Evolutionary conservation across 768 basidiomycete species (phyloP), one percentile per base, ranked within the genome.

Genomic region (Suillus subaureus): DNA sequence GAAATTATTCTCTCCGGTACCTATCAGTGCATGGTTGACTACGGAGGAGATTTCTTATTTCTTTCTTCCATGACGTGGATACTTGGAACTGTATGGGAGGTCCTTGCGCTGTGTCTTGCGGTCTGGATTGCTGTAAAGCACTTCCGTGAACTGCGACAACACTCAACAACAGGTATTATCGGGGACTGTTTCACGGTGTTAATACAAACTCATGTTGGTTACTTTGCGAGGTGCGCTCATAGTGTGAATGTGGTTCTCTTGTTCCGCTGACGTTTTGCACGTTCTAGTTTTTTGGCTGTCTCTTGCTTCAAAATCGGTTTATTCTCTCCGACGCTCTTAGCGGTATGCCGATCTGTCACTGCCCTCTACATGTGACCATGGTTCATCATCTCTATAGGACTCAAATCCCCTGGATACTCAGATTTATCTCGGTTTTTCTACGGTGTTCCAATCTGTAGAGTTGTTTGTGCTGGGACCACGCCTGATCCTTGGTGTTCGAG

Each of bases 371-470:
- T 12, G 11, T 1, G 9, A n/a, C 11, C 11, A n/a, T 45, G n/a
- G n/a, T 45, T 45, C 21, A 45, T 45, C n/a, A 45, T n/a, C 12
- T 11, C 45, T 21, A n/a, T 12, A 45, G 45, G 11, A 45, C 11
- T 4, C 4, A 2, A 1, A 4, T 11, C 5, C 45, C n/a, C n/a
- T n/a, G n/a, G 11, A 11, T 4, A 1, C 9, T n/a, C 9, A n/a
- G 4, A n/a, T 45, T 45, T 45, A 45, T 45, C 1, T 5, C n/a
- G 45, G n/a, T 45, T n/a, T 45, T 4, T 3, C 9, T n/a, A 4
- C n/a, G n/a, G n/a, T 45, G 0, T n/a, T n/a, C 11, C 1, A 12
- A 1, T 0, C 6, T 4, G 45, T 12, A n/a, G 21, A n/a, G n/a
- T 3, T 45, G n/a, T 45, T 21, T 12, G 45, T 45, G n/a, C n/a